These are phyloP conservation scores for Xylariaceae sp. DNA, from an alignment of 2,329 filamentous ascomycete species.

Conservation along the genomic window DNA sequence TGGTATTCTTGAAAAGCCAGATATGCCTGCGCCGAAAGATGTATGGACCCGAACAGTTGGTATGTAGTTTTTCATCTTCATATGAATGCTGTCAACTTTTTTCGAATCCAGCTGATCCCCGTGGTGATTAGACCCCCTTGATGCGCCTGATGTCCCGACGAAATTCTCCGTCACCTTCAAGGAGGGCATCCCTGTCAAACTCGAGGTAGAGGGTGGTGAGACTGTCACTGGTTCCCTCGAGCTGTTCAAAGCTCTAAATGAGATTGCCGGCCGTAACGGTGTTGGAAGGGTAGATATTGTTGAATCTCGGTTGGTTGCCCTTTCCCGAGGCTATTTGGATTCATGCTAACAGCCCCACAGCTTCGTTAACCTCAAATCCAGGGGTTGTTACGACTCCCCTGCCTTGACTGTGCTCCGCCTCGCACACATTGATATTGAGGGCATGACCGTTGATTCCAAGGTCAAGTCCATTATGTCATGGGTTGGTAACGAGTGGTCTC, in stretches of 20 bases:
- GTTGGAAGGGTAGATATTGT: slow-evolving; percentile 59
- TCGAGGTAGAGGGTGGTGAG: slow-evolving; percentile 47
- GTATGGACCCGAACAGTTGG: slow-evolving; percentile 63
- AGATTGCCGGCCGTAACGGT: slow-evolving; percentile 62
- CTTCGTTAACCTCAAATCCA: slow-evolving; percentile 67
- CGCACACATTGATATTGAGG: slow-evolving; percentile 49
- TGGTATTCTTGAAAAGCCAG: slow-evolving; percentile 59
- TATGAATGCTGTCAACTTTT: not conserved
- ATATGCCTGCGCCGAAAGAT: slow-evolving; percentile 57
- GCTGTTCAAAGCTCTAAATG: slow-evolving; percentile 68
- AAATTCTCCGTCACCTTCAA: slow-evolving; percentile 70
- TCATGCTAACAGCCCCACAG: too few species aligned
- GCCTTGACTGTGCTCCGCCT: slow-evolving; percentile 37
- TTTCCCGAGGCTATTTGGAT: too few species aligned
- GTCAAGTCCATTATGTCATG: slow-evolving; percentile 56
- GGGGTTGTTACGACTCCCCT: slow-evolving; percentile 74
- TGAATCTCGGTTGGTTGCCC: slow-evolving; percentile 24
- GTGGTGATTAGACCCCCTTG: slow-evolving; percentile 53
- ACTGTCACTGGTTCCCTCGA: slow-evolving; percentile 64
- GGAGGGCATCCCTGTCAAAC: slow-evolving; percentile 67
- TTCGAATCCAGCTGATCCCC: not conserved
- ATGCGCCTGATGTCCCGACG: slow-evolving; percentile 66
- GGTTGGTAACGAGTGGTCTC: slow-evolving; percentile 50
- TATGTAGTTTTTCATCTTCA: too few species aligned
- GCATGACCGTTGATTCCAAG: slow-evolving; percentile 53